phyloP scores from a whole-genome alignment of 163 green algal genomes.

The Chlorella variabilis region DNA sequence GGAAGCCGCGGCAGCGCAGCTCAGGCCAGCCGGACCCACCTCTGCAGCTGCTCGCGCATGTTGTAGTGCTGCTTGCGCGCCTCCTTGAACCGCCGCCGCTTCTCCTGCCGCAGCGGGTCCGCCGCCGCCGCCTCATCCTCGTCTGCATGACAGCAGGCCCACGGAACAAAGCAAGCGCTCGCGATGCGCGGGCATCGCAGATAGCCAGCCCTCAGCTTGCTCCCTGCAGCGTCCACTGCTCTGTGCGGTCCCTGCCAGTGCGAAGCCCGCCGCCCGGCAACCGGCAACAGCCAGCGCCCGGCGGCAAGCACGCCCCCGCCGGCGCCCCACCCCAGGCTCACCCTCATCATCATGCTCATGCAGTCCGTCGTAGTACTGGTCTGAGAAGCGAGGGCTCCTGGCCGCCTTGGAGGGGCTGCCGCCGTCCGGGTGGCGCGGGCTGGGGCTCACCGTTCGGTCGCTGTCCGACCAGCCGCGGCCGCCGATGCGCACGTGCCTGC shows the following conservation, averaged over 20 bases:
- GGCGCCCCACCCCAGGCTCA: background rate
- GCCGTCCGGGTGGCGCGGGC: constrained; percentile 16
- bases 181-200: too few species aligned
- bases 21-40: constrained; percentile 43
- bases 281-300: too few species aligned
- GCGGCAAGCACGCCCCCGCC: background rate
- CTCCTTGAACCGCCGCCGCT: constrained; percentile 68
- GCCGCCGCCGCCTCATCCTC: background rate
- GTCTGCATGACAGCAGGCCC: background rate
- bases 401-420: constrained; percentile 15
- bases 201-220: too few species aligned
- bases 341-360: constrained; percentile 3
- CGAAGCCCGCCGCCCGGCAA: too few species aligned
- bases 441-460: constrained; percentile 29
- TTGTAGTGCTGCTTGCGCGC: constrained; percentile 72
- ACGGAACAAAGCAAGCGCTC: too few species aligned
- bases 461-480: constrained; percentile 28
- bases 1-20: too few species aligned
- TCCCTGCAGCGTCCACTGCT: too few species aligned
- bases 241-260: too few species aligned
- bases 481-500: constrained; percentile 31
- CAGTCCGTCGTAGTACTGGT: constrained; percentile 29
- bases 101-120: constrained; percentile 49
- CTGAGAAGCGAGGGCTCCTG: constrained; percentile 34
- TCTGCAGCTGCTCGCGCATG: constrained; percentile 60